Base-by-base conservation (phyloP, 2,329 filamentous ascomycete genomes). In the Aspergillus phoenicis region DNA sequence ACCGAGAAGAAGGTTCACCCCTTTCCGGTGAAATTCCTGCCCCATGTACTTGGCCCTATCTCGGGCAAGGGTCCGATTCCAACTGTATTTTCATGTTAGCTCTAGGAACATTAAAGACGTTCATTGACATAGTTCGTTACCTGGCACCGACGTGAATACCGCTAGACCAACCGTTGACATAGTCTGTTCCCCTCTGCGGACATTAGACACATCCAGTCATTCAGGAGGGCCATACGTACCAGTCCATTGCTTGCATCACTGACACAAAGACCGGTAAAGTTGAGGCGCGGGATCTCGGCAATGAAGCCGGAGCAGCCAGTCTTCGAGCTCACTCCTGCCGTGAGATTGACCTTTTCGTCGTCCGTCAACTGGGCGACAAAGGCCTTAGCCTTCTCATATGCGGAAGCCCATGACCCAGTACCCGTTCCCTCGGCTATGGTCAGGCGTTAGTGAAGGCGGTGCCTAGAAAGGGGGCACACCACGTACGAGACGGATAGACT, bases 21-120 rank as follows among this genome's bases (percentile, higher is more conserved):
- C 91, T 78, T 95, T 96, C 64, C 78, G 88, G 61, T 84, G 86
- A 69, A 90, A 87, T 73, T 96, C 91, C 60, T 82, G 80, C 2
- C 88, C 92, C 88, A 96, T 92, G 52, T 88, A 89, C 53, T 84
- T 78, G 30, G 88, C 91, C 52, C 91, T 85, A 55, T 82, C 79
- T 68, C 86, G 86, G 72, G 93, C 89, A 36, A 96, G 83, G 10
- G 80, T 75, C 58, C 89, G 85, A 74, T 93, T 90, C 84, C 89
- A 97, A 0, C 53, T 56, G 22, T 15, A 20, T 5, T 4, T 8
- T 24, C 17, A n/a, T 13, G 20, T 55, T n/a, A 47, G 53, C n/a
- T 26, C 8, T 7, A 8, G 17, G 10, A 26, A 53, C 30, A 6
- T 2, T 13, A n/a, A 33, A 15, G 20, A 6, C 17, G 2, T 30